phyloP scores from a whole-genome alignment of 139 green algal species.

The Tetraselmis striata region DNA sequence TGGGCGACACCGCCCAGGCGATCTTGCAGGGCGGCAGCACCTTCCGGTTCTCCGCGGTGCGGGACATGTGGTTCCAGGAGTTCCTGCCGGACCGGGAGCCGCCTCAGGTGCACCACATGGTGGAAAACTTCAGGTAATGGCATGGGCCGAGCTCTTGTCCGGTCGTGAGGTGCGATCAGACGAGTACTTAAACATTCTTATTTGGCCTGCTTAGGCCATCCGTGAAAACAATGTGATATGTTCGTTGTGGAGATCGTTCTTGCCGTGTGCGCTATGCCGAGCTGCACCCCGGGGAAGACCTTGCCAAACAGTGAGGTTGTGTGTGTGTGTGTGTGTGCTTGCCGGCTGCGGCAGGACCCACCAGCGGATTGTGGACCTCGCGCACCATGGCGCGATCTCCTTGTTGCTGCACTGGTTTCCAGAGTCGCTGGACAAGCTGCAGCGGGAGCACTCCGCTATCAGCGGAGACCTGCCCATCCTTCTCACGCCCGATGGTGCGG shows the following conservation, averaged over 20 bases:
- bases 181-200: too few relatives aligned
- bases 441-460: slow-evolving; percentile 17
- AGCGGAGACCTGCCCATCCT: slow-evolving; percentile 5
- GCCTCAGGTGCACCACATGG: not conserved
- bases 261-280: too few relatives aligned
- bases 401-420: slow-evolving; percentile 37
- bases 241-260: too few relatives aligned
- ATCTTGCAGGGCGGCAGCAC: slow-evolving; percentile 28
- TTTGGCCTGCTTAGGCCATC: too few relatives aligned
- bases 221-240: too few relatives aligned
- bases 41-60: slow-evolving; percentile 37
- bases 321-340: too few relatives aligned
- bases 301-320: too few relatives aligned
- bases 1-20: slow-evolving; percentile 50
- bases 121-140: not conserved
- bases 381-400: slow-evolving; percentile 21
- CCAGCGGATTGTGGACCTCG: slow-evolving; percentile 24
- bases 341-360: slow-evolving; percentile 24
- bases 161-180: too few relatives aligned
- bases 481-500: not conserved
- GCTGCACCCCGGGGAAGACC: too few relatives aligned
- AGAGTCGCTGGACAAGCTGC: slow-evolving; percentile 26
- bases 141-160: too few relatives aligned
- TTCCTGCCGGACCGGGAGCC: not conserved
- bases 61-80: slow-evolving; percentile 13